Evolutionary conservation across 2,329 filamentous ascomycete genomes (phyloP).

Genomic region (Annulohypoxylon truncatum): DNA sequence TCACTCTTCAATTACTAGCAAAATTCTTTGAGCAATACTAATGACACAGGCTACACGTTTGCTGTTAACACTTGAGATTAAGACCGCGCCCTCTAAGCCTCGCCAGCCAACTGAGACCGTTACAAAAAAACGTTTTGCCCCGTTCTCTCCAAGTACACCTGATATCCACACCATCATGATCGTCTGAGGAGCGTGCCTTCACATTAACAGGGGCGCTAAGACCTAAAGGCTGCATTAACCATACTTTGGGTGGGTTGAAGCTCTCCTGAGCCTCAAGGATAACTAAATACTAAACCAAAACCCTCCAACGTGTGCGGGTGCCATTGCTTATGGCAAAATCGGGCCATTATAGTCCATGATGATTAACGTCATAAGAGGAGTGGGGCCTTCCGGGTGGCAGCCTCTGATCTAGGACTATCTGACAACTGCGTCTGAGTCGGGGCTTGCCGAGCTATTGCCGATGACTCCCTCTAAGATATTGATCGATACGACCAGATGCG

Average conservation of each 20-base stretch:
- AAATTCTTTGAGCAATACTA: slow-evolving; percentile 10
- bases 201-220: not conserved
- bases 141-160: slow-evolving; percentile 21
- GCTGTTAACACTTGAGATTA: slow-evolving; percentile 19
- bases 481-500: slow-evolving; percentile 91
- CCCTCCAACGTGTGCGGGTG: not conserved
- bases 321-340: not conserved
- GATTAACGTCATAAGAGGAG: not conserved
- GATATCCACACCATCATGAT: slow-evolving; percentile 12
- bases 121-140: slow-evolving; percentile 17
- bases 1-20: slow-evolving; percentile 3
- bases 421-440: not conserved
- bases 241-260: not conserved
- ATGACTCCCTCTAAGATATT: slow-evolving; percentile 48
- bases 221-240: slow-evolving; percentile 8
- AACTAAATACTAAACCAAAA: slow-evolving; percentile 1
- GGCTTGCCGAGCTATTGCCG: not conserved
- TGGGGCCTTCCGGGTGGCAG: not conserved
- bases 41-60: slow-evolving; percentile 21
- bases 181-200: slow-evolving; percentile 5
- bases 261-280: not conserved
- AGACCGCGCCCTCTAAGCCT: slow-evolving; percentile 7
- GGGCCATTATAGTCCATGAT: not conserved
- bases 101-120: slow-evolving; percentile 23
- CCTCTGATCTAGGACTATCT: not conserved